Base-by-base conservation (phyloP, 139 green algal genomes). In the Chlamydomonas sphaeroides region DNA sequence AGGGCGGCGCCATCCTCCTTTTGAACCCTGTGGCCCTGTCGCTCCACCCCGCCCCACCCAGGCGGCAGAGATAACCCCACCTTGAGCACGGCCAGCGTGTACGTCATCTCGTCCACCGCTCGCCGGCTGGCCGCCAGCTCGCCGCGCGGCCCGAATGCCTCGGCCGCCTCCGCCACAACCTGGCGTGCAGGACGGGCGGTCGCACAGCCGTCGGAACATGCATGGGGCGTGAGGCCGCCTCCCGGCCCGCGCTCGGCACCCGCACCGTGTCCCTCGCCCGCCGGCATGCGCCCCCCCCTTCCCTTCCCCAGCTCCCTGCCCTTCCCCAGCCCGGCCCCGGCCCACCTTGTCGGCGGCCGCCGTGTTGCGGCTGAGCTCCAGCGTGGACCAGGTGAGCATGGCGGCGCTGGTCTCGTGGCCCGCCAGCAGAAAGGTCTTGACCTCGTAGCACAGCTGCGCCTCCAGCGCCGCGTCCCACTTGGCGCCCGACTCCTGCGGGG, bases 401-500 rank as follows among this genome's bases (percentile, higher is more conserved):
- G 95, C 94, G 7, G 96, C 93, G 81, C 86, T 95, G 20, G 96
- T 99, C 86, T 99, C 96, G 84, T 99, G 96, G 4, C 96, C 96
- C 25, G 96, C 96, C 77, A 99, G 88, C 84, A 99, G 83, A 75
- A 99, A 98, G 5, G 96, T 99, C 90, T 98, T 99, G 41, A 98
- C 87, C 91, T 99, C 96, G 84, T 95, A 98, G 88, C 95, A 98
- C 84, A 98, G 90, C 93, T 99, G 96, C 48, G 72, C 59, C 85
- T 98, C 93, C 35, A 95, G 86, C 17, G 78, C 89, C 1, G 84
- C 8, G 42, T 68, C 90, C 93, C 93, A 97, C 56, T 72, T 71
- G 45, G 90, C 86, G 36, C 93, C 94, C 5, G 76, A 65, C 45
- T 83, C 76, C 76, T 83, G 62, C 1, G 48, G 25, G 38, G 7